Evolutionary conservation across 2,329 filamentous ascomycete species (phyloP), one percentile per base, ranked within the genome.

Genomic region (Pseudopithomyces chartarum): DNA sequence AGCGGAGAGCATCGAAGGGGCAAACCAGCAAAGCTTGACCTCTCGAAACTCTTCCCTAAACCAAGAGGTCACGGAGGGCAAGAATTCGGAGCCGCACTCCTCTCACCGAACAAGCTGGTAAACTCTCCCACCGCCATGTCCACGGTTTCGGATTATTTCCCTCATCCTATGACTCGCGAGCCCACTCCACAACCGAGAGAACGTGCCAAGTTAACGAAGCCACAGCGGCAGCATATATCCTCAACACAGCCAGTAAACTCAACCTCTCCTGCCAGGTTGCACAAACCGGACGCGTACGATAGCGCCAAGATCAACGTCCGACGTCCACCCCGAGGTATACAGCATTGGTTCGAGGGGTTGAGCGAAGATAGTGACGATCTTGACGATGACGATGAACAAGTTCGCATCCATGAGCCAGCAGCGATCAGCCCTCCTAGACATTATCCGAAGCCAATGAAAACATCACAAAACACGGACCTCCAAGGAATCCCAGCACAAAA

Each of bases 341-440:
- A 81, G 57, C 78, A 82, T 57, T 82, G 80, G 80, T 82, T 82
- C 55, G 80, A 82, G 54, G 80, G 75, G 3, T 67, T 80, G 11
- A 74, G 76, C 22, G 74, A 77, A 12, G 76, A 77, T 20, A 74
- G 75, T 33, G 74, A 76, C 15, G 72, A 74, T 19, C 58, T 62
- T 11, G 45, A 57, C 5, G 67, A 70, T 10, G 68, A 71, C 10
- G 68, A 65, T 10, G 54, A 54, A 8, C 44, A 45, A 8, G 42
- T 52, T 29, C 59, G 57, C 10, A 33, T 62, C 3, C 58, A 63
- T 47, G 64, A 61, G 20, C 58, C 66, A 12, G 56, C 51, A 32
- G 59, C 63, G 19, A 19, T 56, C 13, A 45, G 59, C 11, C 55
- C 61, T 12, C 42, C 52, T 22, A 55, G 45, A 6, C 57, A 58